Conservation (phyloP, 2,329 filamentous ascomycete species). For the Blastomyces gilchristii region DNA sequence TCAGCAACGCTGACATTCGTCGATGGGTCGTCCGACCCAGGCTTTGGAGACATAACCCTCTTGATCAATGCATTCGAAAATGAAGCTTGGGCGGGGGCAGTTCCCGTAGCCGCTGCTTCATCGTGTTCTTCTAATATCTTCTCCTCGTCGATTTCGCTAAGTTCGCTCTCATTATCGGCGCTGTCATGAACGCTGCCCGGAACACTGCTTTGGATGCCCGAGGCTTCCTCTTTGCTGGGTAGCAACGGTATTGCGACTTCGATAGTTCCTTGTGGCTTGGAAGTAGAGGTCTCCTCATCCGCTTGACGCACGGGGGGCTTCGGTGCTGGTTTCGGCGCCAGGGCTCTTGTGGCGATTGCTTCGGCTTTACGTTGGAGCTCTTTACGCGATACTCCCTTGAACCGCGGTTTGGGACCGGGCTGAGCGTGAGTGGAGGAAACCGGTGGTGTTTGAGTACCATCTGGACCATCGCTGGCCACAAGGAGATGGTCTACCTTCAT, state of each 20-base stretch:
- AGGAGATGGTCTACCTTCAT: slow-evolving; percentile 41
- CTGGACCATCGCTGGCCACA: slow-evolving; percentile 27
- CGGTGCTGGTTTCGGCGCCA: slow-evolving; percentile 10
- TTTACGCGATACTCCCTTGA: slow-evolving; percentile 49
- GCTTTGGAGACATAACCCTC: slow-evolving; percentile 14
- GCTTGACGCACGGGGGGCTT: slow-evolving; percentile 9
- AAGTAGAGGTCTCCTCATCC: slow-evolving; percentile 9
- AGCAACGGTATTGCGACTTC: slow-evolving; percentile 15
- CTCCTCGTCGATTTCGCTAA: slow-evolving; percentile 54
- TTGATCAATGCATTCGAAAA: slow-evolving; percentile 13
- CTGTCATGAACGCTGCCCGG: slow-evolving; percentile 54
- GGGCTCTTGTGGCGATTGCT: slow-evolving; percentile 39
- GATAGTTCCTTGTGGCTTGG: background rate
- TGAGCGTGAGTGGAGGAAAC: slow-evolving; percentile 14
- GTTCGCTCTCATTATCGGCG: slow-evolving; percentile 58
- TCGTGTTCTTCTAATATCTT: slow-evolving; percentile 14
- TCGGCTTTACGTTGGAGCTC: slow-evolving; percentile 52
- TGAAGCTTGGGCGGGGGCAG: slow-evolving; percentile 5
- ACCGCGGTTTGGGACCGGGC: slow-evolving; percentile 28
- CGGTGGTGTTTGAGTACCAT: slow-evolving; percentile 10
- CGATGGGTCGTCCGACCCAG: slow-evolving; percentile 14
- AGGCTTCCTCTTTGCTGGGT: slow-evolving; percentile 34
- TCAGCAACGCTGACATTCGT: slow-evolving; percentile 13
- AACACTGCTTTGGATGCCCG: slow-evolving; percentile 41
- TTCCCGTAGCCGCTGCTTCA: background rate